Conservation (phyloP, 768 basidiomycete species). For the Plicaturopsis crispa region DNA sequence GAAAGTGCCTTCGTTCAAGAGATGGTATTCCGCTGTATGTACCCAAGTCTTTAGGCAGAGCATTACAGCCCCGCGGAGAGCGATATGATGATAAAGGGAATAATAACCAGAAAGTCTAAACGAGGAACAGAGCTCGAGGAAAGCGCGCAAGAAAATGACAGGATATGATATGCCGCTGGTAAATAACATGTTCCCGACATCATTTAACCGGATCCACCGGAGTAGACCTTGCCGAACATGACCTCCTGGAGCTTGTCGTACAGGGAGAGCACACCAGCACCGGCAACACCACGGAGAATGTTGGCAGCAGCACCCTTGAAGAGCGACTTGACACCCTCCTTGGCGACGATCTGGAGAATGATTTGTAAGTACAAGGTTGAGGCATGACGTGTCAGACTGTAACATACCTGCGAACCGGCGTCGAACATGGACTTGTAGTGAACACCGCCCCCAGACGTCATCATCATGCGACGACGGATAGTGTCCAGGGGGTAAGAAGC, state of each 20-base stretch:
- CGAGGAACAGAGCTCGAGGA: no score
- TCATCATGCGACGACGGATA: conserved; percentile 99
- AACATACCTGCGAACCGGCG: conserved; percentile 70
- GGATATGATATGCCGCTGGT: no score
- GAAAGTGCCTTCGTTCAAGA: no score
- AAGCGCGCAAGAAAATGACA: no score
- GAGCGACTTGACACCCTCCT: conserved; percentile 92
- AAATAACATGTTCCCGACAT: no score
- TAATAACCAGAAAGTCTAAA: no score
- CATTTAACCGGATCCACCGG: no score
- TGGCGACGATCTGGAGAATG: conserved; percentile 60
- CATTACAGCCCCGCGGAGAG: no score
- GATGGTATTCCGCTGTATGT: no score
- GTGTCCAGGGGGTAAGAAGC: conserved; percentile 94
- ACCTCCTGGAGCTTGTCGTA: conserved; percentile 98
- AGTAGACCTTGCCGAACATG: conserved; percentile 99
- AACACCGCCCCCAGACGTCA: conserved; percentile 92
- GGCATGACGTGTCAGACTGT: background rate
- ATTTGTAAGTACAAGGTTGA: background rate
- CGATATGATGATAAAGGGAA: no score
- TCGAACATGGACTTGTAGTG: conserved; percentile 99
- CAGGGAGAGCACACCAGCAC: conserved; percentile 97
- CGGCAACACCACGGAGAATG: conserved; percentile 83
- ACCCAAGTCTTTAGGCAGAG: no score
- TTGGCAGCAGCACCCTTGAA: conserved; percentile 98